A percentile compares a stretch with the other conserved stretches of the same genome.
Conservation (phyloP, 495 filamentous ascomycete genomes). For the Jackrogersella multiformis region DNA sequence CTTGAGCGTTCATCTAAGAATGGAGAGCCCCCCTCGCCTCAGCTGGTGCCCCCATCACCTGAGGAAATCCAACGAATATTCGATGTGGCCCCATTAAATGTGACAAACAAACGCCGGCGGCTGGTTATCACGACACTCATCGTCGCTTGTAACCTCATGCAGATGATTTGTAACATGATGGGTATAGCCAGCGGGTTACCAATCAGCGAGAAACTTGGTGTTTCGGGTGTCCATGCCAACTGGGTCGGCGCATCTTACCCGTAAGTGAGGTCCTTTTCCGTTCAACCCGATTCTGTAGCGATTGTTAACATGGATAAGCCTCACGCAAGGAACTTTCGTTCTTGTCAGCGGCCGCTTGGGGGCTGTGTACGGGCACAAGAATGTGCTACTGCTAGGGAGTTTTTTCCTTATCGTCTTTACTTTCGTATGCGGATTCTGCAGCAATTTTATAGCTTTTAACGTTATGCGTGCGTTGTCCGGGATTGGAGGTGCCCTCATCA, state of each 20-base stretch:
- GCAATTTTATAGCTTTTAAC: slow-evolving; percentile 54
- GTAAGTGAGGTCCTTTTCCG: slow-evolving; percentile 10
- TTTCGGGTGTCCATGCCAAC: slow-evolving; percentile 32
- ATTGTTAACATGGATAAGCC: slow-evolving; percentile 34
- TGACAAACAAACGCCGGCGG: slow-evolving; percentile 24
- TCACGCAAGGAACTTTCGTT: slow-evolving; percentile 63
- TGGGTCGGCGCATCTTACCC: slow-evolving; percentile 50
- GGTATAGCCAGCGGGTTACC: slow-evolving; percentile 43
- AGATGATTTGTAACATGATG: slow-evolving; percentile 46
- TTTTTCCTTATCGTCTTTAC: slow-evolving; percentile 51
- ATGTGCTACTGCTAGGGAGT: slow-evolving; percentile 53
- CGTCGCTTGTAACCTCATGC: slow-evolving; percentile 42
- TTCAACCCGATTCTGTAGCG: neutral
- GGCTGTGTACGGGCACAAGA: slow-evolving; percentile 61
- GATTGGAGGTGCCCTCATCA: slow-evolving; percentile 57
- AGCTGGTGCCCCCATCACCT: neutral
- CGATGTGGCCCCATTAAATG: slow-evolving; percentile 31
- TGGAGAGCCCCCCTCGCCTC: neutral
- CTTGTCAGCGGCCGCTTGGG: slow-evolving; percentile 60
- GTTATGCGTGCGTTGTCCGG: slow-evolving; percentile 54
- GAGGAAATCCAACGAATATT: slow-evolving; percentile 33
- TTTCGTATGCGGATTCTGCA: slow-evolving; percentile 54
- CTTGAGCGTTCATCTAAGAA: neutral
- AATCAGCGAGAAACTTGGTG: slow-evolving; percentile 41
- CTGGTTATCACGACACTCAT: slow-evolving; percentile 35